Base-by-base conservation (phyloP, 352 stramenopile species). In the Blastocystis sp. region DNA sequence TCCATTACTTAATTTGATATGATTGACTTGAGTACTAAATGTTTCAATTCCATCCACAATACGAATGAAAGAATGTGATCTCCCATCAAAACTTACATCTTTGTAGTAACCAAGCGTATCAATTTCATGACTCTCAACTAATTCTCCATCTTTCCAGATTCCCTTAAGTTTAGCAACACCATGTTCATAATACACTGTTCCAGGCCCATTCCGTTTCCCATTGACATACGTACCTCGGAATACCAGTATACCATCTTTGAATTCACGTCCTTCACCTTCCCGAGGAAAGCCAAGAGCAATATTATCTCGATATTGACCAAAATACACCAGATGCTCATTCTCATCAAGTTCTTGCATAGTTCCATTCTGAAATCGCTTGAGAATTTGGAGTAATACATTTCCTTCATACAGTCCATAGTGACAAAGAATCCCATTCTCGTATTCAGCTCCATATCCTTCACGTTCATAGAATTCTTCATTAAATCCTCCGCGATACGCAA, bases 371-470 rank as follows among this genome's bases (percentile, higher is more conserved):
- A 80, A 80, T 24, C 24, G 39, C 42, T 80, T 80, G 14, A 27
- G 32, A 7, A 37, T 80, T 39, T 80, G 39, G 16, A 80, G 24
- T 7, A 80, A 19, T 0, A 63, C 49, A 39, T 63, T 63, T 27
- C 49, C 61, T 54, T 80, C 69, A 52, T 80, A 54, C 3, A 54
- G 19, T 14, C 69, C 69, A 42, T 80, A 80, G n/a, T 63, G 46
- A 19, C 46, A 37, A 11, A 80, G 43, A 19, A 27, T n/a, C 11
- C 69, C 69, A 39, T 80, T 12, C 5, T 69, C 59, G 39, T 80
- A 80, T 43, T 80, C 69, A 27, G 69, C 69, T 21, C 69, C 69
- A 27, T 54, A 80, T 29, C 69, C 69, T 39, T 80, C 69, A 27
- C 69, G 37, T 39, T 29, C 43, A 19, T 58, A 14, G 0, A 52